These are phyloP conservation scores for Suillus subalutaceus DNA, from an alignment of 768 basidiomycete species.

Conservation along the genomic window DNA sequence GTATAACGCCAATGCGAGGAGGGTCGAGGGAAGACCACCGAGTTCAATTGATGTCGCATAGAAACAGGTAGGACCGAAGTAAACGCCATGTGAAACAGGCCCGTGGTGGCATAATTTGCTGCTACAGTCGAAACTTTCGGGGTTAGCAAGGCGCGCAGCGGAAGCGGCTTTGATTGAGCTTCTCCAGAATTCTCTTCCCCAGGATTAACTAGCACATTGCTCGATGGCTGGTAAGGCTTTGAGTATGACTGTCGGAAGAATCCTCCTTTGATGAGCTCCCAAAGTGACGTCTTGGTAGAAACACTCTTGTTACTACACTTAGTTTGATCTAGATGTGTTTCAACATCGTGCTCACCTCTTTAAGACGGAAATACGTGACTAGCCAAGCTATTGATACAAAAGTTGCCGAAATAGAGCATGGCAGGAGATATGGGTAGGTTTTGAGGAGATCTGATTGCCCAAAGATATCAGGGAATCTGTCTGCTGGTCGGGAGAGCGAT, in stretches of 20 bases:
- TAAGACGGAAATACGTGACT: not conserved
- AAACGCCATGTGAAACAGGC: conserved; percentile 66
- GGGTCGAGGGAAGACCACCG: conserved; percentile 32
- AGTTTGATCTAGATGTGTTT: not conserved
- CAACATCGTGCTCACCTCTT: not conserved
- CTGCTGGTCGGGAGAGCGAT: conserved; percentile 59
- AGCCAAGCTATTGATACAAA: not conserved
- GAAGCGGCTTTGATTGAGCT: conserved; percentile 31
- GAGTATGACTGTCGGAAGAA: not conserved
- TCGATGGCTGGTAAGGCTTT: not conserved
- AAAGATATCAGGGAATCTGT: conserved; percentile 65
- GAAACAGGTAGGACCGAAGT: conserved; percentile 44
- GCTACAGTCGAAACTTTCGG: conserved; percentile 58
- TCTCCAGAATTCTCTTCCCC: not conserved
- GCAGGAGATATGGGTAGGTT: conserved; percentile 72
- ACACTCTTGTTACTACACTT: not conserved
- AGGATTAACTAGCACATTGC: too few species aligned
- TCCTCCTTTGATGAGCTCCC: not conserved
- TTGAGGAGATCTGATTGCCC: conserved; percentile 58
- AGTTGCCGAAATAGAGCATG: conserved; percentile 58
- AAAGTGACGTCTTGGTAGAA: not conserved
- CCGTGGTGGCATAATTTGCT: conserved; percentile 60
- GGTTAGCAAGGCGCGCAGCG: conserved; percentile 54
- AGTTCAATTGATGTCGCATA: conserved; percentile 33
- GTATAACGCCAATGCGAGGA: conserved; percentile 31